Evolutionary conservation across 192 early-diverging fungal genomes (phyloP).

Genomic region (Backusella sp.): DNA sequence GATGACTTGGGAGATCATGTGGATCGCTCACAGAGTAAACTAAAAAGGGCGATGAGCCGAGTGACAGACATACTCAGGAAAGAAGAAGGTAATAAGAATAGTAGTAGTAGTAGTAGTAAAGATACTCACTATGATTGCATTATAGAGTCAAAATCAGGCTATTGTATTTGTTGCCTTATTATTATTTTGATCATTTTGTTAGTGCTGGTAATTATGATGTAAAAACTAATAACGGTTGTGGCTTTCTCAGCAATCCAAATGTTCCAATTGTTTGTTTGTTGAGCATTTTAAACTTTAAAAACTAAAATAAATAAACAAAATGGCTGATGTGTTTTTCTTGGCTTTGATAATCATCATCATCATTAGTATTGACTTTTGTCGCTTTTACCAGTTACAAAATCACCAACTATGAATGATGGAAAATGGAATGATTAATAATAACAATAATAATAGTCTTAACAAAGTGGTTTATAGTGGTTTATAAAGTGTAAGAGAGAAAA

Average conservation of each 20-base stretch:
- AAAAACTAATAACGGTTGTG: conserved; percentile 2
- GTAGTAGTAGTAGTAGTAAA: background rate
- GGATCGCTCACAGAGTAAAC: conserved; percentile 41
- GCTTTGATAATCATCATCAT: background rate
- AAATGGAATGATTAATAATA: too few species aligned
- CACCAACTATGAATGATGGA: too few species aligned
- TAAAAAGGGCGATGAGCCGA: conserved; percentile 50
- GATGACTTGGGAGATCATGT: conserved; percentile 57
- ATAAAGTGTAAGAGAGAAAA: background rate
- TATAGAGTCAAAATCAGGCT: conserved; percentile 51
- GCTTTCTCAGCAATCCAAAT: background rate
- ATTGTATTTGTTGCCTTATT: conserved; percentile 53
- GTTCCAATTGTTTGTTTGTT: background rate
- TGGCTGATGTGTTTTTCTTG: background rate
- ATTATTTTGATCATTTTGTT: conserved; percentile 54
- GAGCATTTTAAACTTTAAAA: background rate
- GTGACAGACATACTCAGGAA: conserved; percentile 51
- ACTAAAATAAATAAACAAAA: background rate
- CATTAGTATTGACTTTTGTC: background rate
- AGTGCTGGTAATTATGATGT: conserved; percentile 49
- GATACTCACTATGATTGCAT: background rate
- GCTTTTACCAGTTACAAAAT: too few species aligned
- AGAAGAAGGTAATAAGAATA: conserved; percentile 49
- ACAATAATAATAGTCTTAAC: too few species aligned
- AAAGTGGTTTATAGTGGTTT: background rate